phyloP scores from a whole-genome alignment of 2,329 filamentous ascomycete genomes.

The Apiospora phragmitis region DNA sequence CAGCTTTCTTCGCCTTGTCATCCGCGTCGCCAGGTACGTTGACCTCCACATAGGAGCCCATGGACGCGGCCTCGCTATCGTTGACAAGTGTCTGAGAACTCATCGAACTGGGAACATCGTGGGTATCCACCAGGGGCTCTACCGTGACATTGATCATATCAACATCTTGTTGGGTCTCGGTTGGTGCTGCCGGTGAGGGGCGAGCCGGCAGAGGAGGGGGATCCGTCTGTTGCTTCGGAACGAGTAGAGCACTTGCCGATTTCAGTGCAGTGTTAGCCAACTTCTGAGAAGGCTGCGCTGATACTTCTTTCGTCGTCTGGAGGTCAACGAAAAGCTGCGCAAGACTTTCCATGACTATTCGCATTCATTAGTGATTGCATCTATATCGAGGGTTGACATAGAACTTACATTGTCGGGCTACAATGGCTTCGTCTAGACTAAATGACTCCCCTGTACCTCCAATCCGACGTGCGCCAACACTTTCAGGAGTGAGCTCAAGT shows the following conservation, averaged over 20 bases:
- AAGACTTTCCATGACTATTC: slow-evolving; percentile 72
- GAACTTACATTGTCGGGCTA: slow-evolving; percentile 73
- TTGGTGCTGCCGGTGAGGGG: slow-evolving; percentile 41
- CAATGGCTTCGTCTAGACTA: slow-evolving; percentile 59
- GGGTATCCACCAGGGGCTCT: slow-evolving; percentile 31
- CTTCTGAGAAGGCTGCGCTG: slow-evolving; percentile 71
- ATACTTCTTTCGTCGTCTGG: slow-evolving; percentile 60
- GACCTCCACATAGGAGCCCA: slow-evolving; percentile 16
- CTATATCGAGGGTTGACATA: neutral
- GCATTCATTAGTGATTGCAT: neutral
- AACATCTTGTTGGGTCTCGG: slow-evolving; percentile 30
- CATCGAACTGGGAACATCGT: slow-evolving; percentile 45
- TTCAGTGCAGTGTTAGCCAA: slow-evolving; percentile 80
- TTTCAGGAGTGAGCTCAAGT: slow-evolving; percentile 65
- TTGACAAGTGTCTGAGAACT: slow-evolving; percentile 57
- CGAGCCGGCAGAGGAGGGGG: slow-evolving; percentile 54
- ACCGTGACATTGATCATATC: slow-evolving; percentile 36
- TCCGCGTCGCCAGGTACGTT: slow-evolving; percentile 2
- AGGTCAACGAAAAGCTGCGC: slow-evolving; percentile 70
- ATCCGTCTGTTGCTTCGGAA: slow-evolving; percentile 13
- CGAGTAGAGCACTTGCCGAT: slow-evolving; percentile 37
- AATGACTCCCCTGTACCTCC: slow-evolving; percentile 62
- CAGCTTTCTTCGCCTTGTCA: slow-evolving; percentile 11
- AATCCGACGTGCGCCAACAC: slow-evolving; percentile 67
- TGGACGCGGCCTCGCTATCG: slow-evolving; percentile 29